phyloP scores from a whole-genome alignment of 2,329 filamentous ascomycete genomes.

The Fusarium sp. region DNA sequence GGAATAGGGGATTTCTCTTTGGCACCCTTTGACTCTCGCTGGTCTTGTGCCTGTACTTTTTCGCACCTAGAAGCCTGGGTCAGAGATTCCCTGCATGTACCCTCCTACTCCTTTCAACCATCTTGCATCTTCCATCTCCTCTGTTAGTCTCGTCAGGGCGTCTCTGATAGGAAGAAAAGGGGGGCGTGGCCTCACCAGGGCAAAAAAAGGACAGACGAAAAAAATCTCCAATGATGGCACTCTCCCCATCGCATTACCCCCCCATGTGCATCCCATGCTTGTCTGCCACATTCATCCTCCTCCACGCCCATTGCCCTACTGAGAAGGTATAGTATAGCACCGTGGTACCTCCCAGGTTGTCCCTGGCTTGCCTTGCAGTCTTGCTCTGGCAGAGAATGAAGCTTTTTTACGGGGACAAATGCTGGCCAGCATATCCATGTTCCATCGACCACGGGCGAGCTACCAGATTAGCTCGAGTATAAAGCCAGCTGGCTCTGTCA shows the following conservation, averaged over 20 bases:
- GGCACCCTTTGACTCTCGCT: not conserved
- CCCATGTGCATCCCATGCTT: conserved; percentile 22
- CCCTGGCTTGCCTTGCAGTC: conserved; percentile 8
- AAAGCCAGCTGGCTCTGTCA: conserved; percentile 54
- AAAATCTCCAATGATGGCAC: not conserved
- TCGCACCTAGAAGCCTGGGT: not conserved
- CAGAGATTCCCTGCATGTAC: conserved; percentile 5
- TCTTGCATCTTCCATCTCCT: conserved; percentile 8
- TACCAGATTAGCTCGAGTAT: conserved; percentile 44
- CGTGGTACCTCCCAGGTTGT: not conserved
- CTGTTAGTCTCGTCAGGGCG: not conserved
- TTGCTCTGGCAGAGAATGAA: conserved; percentile 26
- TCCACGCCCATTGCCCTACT: conserved; percentile 15
- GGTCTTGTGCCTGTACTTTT: conserved; percentile 5
- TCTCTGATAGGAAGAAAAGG: not conserved
- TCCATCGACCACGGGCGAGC: conserved; percentile 21
- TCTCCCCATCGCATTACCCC: conserved; percentile 3
- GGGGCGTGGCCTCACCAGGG: conserved; percentile 12
- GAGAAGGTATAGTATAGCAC: not conserved
- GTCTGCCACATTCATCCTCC: conserved; percentile 10
- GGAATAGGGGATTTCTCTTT: not conserved
- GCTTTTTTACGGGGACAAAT: conserved; percentile 5
- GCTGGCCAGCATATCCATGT: conserved; percentile 10
- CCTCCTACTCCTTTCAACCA: conserved; percentile 3
- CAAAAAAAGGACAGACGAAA: not conserved